Conservation (phyloP, 2,329 filamentous ascomycete species). For the Calonectria montana region DNA sequence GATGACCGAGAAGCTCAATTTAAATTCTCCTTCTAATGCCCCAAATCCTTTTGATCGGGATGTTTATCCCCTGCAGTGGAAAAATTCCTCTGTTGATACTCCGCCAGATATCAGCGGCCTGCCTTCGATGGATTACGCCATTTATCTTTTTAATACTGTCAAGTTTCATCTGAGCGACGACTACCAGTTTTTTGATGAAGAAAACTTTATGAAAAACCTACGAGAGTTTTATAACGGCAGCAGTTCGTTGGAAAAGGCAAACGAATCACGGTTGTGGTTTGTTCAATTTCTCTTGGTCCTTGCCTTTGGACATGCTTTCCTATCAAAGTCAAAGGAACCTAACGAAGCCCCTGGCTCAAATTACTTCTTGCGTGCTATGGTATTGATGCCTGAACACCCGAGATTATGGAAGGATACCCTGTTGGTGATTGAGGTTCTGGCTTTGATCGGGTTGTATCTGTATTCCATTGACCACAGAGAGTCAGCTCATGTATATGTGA, state of each 20-base stretch:
- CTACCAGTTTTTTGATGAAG: conserved; percentile 50
- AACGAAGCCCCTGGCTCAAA: conserved; percentile 45
- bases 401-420: conserved; percentile 51
- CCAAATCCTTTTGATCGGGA: conserved; percentile 42
- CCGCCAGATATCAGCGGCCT: conserved; percentile 46
- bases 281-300: conserved; percentile 63
- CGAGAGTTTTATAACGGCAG: conserved; percentile 36
- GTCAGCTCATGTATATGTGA: conserved; percentile 44
- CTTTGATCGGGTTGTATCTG: conserved; percentile 50
- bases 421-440: conserved; percentile 51
- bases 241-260: conserved; percentile 32
- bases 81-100: conserved; percentile 23
- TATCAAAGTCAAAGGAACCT: conserved; percentile 38
- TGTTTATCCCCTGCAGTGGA: conserved; percentile 44
- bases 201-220: conserved; percentile 42
- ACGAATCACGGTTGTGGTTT: conserved; percentile 55
- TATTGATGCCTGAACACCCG: conserved; percentile 49
- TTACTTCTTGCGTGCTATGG: conserved; percentile 49
- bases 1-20: conserved; percentile 45
- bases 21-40: conserved; percentile 33
- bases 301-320: conserved; percentile 50
- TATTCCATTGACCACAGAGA: conserved; percentile 53
- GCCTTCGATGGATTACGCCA: conserved; percentile 48
- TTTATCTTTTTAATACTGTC: conserved; percentile 49
- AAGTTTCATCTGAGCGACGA: conserved; percentile 53